These are phyloP conservation scores for Penicillium macrosclerotiorum DNA, from an alignment of 495 filamentous ascomycete species.

Conservation along the genomic window DNA sequence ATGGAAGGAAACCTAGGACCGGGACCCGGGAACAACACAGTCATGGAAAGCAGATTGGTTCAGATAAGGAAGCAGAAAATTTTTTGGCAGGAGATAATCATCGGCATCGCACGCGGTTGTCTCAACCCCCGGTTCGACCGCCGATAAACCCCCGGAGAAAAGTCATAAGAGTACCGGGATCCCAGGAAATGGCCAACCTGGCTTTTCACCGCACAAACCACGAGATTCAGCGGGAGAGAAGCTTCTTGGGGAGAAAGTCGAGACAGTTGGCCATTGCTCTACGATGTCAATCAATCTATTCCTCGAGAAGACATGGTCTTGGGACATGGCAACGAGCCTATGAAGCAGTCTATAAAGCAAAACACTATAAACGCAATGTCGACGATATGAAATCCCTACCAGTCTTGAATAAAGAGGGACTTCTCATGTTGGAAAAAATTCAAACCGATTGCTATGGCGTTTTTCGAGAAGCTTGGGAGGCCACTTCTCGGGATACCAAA, in stretches of 20 bases:
- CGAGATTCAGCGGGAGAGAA: conserved; percentile 16
- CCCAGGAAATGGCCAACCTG: background rate
- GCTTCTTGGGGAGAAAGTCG: conserved; percentile 15
- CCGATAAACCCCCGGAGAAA: too few species aligned
- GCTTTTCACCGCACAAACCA: conserved; percentile 13
- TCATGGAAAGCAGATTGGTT: too few species aligned
- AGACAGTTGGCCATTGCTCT: conserved; percentile 19
- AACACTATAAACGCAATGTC: conserved; percentile 13
- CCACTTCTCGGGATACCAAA: conserved; percentile 24
- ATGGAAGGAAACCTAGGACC: too few species aligned
- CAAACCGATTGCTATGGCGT: conserved; percentile 20
- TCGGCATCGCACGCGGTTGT: too few species aligned
- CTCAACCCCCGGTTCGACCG: too few species aligned
- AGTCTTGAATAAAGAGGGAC: conserved; percentile 13
- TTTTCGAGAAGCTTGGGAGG: conserved; percentile 47
- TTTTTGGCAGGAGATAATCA: too few species aligned
- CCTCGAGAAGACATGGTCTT: conserved; percentile 9
- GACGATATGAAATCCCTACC: conserved; percentile 12
- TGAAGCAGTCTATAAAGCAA: conserved; percentile 27
- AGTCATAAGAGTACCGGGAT: background rate
- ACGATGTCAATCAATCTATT: conserved; percentile 24
- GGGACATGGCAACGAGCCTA: conserved; percentile 28
- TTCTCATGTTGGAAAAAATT: conserved; percentile 24
- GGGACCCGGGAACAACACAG: too few species aligned
- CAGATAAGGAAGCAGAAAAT: too few species aligned